Percentiles rank a stretch among this genome's conserved stretches.
phyloP scores from a whole-genome alignment of 1,139 yeast genomes.

The Debaryomyces singareniensis region DNA sequence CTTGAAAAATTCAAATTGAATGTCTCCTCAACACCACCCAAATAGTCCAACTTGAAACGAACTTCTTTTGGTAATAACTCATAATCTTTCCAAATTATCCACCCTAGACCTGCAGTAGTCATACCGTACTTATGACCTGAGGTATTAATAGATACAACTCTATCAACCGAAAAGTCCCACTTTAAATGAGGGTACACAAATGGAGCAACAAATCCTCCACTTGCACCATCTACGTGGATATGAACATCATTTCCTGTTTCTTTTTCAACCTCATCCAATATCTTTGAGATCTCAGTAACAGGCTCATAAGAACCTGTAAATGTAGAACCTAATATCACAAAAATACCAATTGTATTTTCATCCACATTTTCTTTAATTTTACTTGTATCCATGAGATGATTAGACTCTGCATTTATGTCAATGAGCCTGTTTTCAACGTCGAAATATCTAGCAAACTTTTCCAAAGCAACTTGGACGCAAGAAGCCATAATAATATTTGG shows the following conservation, averaged over 20 bases:
- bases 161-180: conserved; percentile 77
- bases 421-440: conserved; percentile 82
- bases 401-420: conserved; percentile 53
- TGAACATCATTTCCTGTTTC: conserved; percentile 67
- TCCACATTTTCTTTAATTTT: conserved; percentile 62
- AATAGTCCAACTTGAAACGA: conserved; percentile 72
- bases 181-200: conserved; percentile 65
- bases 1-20: conserved; percentile 84
- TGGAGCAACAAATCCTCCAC: conserved; percentile 87
- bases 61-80: conserved; percentile 61
- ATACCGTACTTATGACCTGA: conserved; percentile 93
- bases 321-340: conserved; percentile 84
- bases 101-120: conserved; percentile 86
- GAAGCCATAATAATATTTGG: conserved; percentile 95
- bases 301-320: conserved; percentile 91
- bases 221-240: conserved; percentile 91
- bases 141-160: conserved; percentile 84
- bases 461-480: conserved; percentile 91
- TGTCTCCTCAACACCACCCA: conserved; percentile 87
- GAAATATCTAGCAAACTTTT: conserved; percentile 88
- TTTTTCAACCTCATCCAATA: conserved; percentile 61
- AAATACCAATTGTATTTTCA: conserved; percentile 90
- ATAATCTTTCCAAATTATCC: conserved; percentile 79
- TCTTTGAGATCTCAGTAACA: conserved; percentile 51
- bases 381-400: conserved; percentile 58